phyloP scores from a whole-genome alignment of 2,329 filamentous ascomycete genomes.

The Alternaria consortialis region DNA sequence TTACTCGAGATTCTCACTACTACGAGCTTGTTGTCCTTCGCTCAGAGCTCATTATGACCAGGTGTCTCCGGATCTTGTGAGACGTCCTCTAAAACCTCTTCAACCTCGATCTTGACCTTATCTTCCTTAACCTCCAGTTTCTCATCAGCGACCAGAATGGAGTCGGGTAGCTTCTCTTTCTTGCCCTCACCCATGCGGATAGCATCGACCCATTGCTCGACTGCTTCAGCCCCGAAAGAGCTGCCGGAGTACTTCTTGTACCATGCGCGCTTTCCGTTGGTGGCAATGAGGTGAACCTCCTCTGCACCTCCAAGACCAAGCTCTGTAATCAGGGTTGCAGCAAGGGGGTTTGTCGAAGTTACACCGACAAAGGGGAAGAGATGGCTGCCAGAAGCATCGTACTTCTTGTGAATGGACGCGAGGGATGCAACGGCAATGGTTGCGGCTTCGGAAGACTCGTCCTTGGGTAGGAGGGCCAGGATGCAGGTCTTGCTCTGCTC shows the following conservation, averaged over 20 bases:
- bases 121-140: slow-evolving; percentile 29
- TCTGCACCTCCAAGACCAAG: slow-evolving; percentile 66
- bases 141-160: slow-evolving; percentile 45
- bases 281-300: slow-evolving; percentile 76
- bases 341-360: slow-evolving; percentile 67
- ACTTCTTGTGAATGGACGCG: slow-evolving; percentile 78
- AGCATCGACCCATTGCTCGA: slow-evolving; percentile 90
- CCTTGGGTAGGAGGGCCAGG: slow-evolving; percentile 63
- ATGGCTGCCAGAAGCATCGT: slow-evolving; percentile 70
- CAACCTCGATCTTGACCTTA: slow-evolving; percentile 45
- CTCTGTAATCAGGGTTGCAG: slow-evolving; percentile 64
- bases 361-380: slow-evolving; percentile 87
- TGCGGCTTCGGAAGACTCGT: slow-evolving; percentile 59
- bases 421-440: slow-evolving; percentile 61
- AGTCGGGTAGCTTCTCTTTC: slow-evolving; percentile 74
- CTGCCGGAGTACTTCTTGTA: slow-evolving; percentile 75
- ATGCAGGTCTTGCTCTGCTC: slow-evolving; percentile 84
- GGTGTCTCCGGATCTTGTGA: slow-evolving; percentile 12
- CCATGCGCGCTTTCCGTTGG: slow-evolving; percentile 89
- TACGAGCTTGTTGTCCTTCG: neutral
- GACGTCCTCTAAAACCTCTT: slow-evolving; percentile 37
- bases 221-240: slow-evolving; percentile 64
- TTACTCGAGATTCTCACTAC: neutral
- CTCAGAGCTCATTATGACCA: slow-evolving; percentile 40
- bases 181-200: slow-evolving; percentile 87